Base-by-base conservation (phyloP, 164 flowering plant species). In the Litsea cubeba region DNA sequence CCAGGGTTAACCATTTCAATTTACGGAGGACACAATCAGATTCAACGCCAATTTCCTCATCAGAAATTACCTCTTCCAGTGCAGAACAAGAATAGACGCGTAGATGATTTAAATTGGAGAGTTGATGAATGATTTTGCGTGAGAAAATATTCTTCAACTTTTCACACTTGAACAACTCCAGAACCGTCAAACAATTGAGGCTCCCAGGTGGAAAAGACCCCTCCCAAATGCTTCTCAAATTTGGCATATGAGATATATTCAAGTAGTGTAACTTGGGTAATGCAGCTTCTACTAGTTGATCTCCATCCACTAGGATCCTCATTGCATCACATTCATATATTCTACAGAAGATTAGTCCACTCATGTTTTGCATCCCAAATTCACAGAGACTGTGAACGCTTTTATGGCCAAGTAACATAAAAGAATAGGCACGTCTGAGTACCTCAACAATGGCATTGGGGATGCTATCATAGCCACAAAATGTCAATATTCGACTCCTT, bases 11-110 rank as follows among this genome's bases (percentile, higher is more conserved):
- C 46, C 0, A 0, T 20, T 54, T 54, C 60, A 54, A 5, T 54
- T 54, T 54, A 17, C n/a, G n/a, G 60, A 54, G 6, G 60, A 17
- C 60, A 20, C 2, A 15, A 3, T 20, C 7, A 5, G 20, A 5
- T 15, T 54, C 20, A 54, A 54, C 20, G 12, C 1, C 60, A 54
- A 15, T 20, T 54, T 54, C 60, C 2, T 54, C n/a, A 18, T 15
- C n/a, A 5, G n/a, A 3, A 15, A 54, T 5, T 15, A 54, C 7
- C 60, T 54, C 60, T 54, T 54, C 60, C 20, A 54, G 17, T 18
- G 5, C 1, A 14, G 60, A 20, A 20, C 60, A 54, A 54, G 0
- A 15, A 0, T 3, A 0, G 2, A 54, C n/a, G 2, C 0, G 0
- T 6, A 54, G 5, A 54, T 0, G 0, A 5, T 18, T 0, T 54